Evolutionary conservation across 768 basidiomycete genomes (phyloP).

Genomic region (Russula olivacea): DNA sequence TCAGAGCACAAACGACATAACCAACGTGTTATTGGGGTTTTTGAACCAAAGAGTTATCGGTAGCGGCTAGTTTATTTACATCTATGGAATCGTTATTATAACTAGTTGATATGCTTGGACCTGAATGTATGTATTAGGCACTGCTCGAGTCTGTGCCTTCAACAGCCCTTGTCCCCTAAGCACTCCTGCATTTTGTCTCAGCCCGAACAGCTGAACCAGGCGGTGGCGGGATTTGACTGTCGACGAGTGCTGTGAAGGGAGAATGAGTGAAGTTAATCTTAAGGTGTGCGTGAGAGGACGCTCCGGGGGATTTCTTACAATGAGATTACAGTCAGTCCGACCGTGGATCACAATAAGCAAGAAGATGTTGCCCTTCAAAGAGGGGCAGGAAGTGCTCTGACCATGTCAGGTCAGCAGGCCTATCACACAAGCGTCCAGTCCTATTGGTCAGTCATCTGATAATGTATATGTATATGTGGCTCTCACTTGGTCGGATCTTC

Average conservation of each 20-base stretch:
- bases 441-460: neutral
- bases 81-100: neutral
- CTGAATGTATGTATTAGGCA: neutral
- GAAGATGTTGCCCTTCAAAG: constrained; percentile 14
- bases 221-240: too few species aligned
- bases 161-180: too few species aligned
- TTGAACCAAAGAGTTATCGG: constrained; percentile 53
- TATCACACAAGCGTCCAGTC: neutral
- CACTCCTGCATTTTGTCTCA: too few species aligned
- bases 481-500: constrained; percentile 9
- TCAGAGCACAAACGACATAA: constrained; percentile 45
- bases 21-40: constrained; percentile 55
- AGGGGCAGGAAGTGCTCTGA: constrained; percentile 15
- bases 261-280: too few species aligned
- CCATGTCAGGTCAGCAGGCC: constrained; percentile 13
- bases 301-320: too few species aligned
- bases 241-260: too few species aligned
- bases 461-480: too few species aligned
- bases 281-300: too few species aligned
- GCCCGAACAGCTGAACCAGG: too few species aligned
- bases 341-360: constrained; percentile 15
- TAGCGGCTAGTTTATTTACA: neutral
- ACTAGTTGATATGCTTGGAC: neutral
- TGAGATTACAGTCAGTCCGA: neutral
- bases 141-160: too few species aligned